phyloP scores from a whole-genome alignment of 495 filamentous ascomycete genomes.

The Neurospora sp. region DNA sequence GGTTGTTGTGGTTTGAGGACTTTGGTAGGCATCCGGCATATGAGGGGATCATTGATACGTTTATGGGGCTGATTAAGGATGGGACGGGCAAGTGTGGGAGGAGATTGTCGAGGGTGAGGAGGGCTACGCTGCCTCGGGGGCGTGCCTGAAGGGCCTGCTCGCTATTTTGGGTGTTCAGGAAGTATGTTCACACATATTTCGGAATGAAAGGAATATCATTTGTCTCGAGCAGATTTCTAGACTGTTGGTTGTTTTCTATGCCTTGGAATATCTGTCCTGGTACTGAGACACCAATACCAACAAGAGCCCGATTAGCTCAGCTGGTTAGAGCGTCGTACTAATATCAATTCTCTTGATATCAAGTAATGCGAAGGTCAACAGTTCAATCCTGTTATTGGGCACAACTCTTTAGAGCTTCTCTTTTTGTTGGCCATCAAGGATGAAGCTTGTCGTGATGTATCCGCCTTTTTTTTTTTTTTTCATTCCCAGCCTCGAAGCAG shows the following conservation, averaged over 20 bases:
- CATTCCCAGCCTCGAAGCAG: not conserved
- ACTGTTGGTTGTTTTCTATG: not conserved
- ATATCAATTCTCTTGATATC: not conserved
- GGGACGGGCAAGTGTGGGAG: not conserved
- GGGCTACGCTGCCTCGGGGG: not conserved
- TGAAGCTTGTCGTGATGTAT: not conserved
- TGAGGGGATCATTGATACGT: slow-evolving; percentile 15
- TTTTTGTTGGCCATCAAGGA: not conserved
- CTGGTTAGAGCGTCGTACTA: not conserved
- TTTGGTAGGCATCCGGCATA: slow-evolving; percentile 49
- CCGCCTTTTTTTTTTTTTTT: not conserved
- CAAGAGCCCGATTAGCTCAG: not conserved
- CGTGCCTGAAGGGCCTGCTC: not conserved
- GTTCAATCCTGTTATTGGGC: not conserved
- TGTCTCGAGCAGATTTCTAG: not conserved
- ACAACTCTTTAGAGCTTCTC: not conserved
- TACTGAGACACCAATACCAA: not conserved
- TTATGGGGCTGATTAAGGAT: slow-evolving; percentile 3
- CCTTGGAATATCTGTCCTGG: not conserved
- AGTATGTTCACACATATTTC: not conserved
- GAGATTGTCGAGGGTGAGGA: not conserved
- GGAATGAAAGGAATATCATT: not conserved
- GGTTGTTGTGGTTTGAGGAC: slow-evolving; percentile 41
- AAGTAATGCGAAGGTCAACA: not conserved
- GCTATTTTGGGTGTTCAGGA: not conserved